These are phyloP conservation scores for Phaeosphaeria sp. DNA, from an alignment of 2,329 filamentous ascomycete species.

Conservation along the genomic window DNA sequence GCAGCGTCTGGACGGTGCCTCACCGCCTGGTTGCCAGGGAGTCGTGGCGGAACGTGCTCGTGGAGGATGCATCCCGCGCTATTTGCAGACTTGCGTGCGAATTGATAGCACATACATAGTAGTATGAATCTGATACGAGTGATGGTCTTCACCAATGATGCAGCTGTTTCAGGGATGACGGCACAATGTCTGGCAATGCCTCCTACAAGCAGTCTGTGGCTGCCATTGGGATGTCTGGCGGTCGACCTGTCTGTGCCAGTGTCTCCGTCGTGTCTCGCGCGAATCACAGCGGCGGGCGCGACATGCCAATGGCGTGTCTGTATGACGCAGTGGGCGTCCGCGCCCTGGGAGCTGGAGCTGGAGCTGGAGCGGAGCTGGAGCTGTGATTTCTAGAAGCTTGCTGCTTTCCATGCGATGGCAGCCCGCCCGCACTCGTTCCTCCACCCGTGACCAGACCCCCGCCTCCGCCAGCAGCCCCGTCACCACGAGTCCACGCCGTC, in stretches of 20 bases:
- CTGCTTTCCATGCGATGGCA: conserved; percentile 18
- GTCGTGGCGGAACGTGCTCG: background rate
- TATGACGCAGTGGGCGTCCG: conserved; percentile 9
- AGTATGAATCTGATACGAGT: too few relatives aligned
- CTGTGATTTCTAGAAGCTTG: conserved; percentile 18
- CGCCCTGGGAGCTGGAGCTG: background rate
- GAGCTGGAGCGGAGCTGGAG: background rate
- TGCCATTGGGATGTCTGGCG: too few relatives aligned
- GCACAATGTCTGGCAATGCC: background rate
- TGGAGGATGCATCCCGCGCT: background rate
- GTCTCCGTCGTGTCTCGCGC: background rate
- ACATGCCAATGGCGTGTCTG: conserved; percentile 10
- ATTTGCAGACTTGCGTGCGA: background rate
- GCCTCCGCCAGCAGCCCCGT: conserved; percentile 23
- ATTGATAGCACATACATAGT: background rate
- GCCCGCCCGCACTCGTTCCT: conserved; percentile 22
- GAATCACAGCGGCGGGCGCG: background rate
- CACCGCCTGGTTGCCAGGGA: conserved; percentile 21
- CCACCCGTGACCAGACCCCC: conserved; percentile 18
- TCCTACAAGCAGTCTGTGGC: conserved; percentile 14
- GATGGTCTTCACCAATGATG: background rate
- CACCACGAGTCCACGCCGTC: conserved; percentile 14
- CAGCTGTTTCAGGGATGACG: background rate
- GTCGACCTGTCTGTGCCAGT: background rate
- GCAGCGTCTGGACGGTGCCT: conserved; percentile 14